A percentile compares a stretch with the other conserved stretches of the same genome.
Evolutionary conservation across 2,329 filamentous ascomycete species (phyloP).

Genomic region (Leptographium lundbergii): DNA sequence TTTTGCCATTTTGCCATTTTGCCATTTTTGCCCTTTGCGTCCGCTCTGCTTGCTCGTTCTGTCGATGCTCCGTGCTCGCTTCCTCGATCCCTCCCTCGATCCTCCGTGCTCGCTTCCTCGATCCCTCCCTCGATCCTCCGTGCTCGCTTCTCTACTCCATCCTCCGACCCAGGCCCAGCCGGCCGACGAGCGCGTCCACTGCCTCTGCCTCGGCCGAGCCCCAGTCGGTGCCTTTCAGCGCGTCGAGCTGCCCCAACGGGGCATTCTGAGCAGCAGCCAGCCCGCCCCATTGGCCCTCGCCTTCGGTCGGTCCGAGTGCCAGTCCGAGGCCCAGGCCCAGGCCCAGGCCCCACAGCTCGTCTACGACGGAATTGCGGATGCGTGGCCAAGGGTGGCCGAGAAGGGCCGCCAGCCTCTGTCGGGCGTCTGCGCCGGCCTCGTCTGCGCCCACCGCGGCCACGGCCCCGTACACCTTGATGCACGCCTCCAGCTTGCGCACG

Average conservation of each 20-base stretch:
- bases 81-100: too few relatives aligned
- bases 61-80: too few relatives aligned
- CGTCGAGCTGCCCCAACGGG: not conserved
- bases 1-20: too few relatives aligned
- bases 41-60: too few relatives aligned
- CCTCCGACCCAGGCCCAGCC: not conserved
- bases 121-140: not conserved
- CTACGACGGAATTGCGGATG: conserved; percentile 47
- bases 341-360: conserved; percentile 42
- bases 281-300: not conserved
- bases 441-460: conserved; percentile 39
- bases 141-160: not conserved
- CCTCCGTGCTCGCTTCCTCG: too few relatives aligned
- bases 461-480: conserved; percentile 65
- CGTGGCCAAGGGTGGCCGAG: conserved; percentile 73
- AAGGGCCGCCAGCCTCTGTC: conserved; percentile 59
- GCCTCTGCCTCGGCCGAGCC: conserved; percentile 35
- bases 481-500: conserved; percentile 68
- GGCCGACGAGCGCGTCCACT: conserved; percentile 24
- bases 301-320: not conserved
- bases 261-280: not conserved
- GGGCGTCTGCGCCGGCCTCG: conserved; percentile 35
- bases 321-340: conserved; percentile 6
- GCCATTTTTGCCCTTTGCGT: too few relatives aligned
- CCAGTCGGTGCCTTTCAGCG: conserved; percentile 44